Base-by-base conservation (phyloP, 2,329 filamentous ascomycete species). In the Tympanopsis confertula region DNA sequence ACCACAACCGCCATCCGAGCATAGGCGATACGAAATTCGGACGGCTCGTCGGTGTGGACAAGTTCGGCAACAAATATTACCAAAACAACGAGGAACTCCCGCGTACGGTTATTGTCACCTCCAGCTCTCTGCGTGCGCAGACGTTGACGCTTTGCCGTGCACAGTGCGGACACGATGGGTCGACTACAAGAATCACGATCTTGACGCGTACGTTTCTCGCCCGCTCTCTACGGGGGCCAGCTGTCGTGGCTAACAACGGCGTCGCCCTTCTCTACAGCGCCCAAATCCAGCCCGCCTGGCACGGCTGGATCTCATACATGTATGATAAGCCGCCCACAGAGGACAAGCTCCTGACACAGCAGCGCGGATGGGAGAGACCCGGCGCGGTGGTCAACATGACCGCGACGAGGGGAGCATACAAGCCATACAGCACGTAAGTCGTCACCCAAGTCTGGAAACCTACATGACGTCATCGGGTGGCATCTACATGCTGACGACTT, bases 11-110 rank as follows among this genome's bases (percentile, higher is more conserved):
- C 13, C 5, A 17, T 41, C 13, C 19, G 15, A 14, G 26, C 41
- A 45, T 57, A 91, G 88, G 89, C 68, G 91, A 98, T 66, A 98
- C 91, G 63, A 98, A 98, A 69, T 78, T 83, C 55, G 91, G 91
- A 54, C 78, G 75, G 30, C 71, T 94, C 48, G 75, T 98, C 47
- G 91, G 82, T 51, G 74, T 67, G 54, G 91, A 98, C 68, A 77
- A 79, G 61, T 93, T 80, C 58, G 91, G 91, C 61, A 98, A 98
- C 78, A 96, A 94, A 68, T 98, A 74, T 73, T 98, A 76, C 60
- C 89, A 98, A 73, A 95, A 98, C 69, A 63, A 69, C 43, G 86
- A 96, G 58, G 91, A 98, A 62, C 71, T 98, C 42, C 91, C 91
- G 41, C 69, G 86, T 94, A 69, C 57, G 82, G 12, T 47, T n/a